Percentiles rank a stretch among this genome's conserved stretches.
phyloP scores from a whole-genome alignment of 2,329 filamentous ascomycete genomes.

The Fusarium lateritium region DNA sequence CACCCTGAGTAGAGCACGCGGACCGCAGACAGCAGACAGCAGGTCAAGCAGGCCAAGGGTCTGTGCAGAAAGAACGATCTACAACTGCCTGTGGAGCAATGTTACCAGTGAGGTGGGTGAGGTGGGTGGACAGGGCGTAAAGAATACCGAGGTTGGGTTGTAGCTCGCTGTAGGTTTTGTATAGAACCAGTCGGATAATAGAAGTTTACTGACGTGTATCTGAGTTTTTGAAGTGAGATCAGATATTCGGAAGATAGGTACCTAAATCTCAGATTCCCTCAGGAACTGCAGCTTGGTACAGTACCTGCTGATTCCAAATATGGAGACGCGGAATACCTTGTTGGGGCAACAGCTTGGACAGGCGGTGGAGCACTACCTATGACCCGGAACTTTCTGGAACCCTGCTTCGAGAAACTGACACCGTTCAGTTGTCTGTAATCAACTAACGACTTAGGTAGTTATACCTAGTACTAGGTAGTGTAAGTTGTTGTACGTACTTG shows the following conservation, averaged over 20 bases:
- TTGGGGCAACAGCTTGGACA: slow-evolving; percentile 15
- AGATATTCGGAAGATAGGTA: background rate
- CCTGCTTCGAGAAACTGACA: slow-evolving; percentile 5
- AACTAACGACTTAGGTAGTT: too few relatives aligned
- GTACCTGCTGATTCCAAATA: slow-evolving; percentile 2
- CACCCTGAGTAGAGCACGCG: slow-evolving; percentile 41
- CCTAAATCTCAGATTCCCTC: background rate
- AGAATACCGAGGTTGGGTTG: slow-evolving; percentile 9
- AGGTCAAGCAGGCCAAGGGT: slow-evolving; percentile 33
- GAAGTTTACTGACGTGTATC: background rate
- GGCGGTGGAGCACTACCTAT: slow-evolving; percentile 3
- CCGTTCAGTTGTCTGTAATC: slow-evolving; percentile 6
- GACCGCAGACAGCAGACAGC: slow-evolving; percentile 27
- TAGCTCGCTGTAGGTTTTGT: background rate
- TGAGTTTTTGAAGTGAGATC: slow-evolving; percentile 1
- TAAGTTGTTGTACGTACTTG: background rate
- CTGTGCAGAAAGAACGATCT: slow-evolving; percentile 46
- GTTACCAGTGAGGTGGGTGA: slow-evolving; percentile 39
- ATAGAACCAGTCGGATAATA: background rate
- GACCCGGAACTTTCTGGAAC: slow-evolving; percentile 8
- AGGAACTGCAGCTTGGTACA: background rate
- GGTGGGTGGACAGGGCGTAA: slow-evolving; percentile 14
- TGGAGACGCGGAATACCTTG: slow-evolving; percentile 28
- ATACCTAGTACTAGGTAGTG: too few relatives aligned
- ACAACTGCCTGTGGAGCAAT: slow-evolving; percentile 40